Evolutionary conservation across 2,329 filamentous ascomycete genomes (phyloP).

Genomic region (Trichophaea hybrida): DNA sequence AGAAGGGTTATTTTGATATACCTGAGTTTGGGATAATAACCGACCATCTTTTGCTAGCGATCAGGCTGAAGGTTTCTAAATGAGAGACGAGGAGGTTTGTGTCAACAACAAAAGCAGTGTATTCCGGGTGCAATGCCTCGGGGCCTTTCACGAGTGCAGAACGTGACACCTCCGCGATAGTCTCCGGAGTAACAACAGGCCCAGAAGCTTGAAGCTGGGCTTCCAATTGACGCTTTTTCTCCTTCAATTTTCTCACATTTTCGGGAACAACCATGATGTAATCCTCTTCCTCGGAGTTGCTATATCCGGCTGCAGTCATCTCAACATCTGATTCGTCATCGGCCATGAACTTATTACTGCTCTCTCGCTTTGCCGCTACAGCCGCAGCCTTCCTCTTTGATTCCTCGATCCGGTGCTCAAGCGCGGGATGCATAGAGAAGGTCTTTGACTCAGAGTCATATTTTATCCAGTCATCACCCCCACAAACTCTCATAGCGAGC

Average conservation of each 20-base stretch:
- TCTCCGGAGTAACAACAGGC: conserved; percentile 8
- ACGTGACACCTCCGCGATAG: conserved; percentile 10
- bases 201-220: conserved; percentile 13
- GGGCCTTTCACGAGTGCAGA: conserved; percentile 14
- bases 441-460: conserved; percentile 33
- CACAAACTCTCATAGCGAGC: conserved; percentile 38
- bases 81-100: conserved; percentile 26
- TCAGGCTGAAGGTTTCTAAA: conserved; percentile 25
- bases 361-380: not conserved
- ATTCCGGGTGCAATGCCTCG: conserved; percentile 17
- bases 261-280: conserved; percentile 20
- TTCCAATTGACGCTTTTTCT: conserved; percentile 19
- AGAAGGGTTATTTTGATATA: conserved; percentile 5
- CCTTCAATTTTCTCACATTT: conserved; percentile 21
- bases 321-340: conserved; percentile 23
- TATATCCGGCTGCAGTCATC: conserved; percentile 19
- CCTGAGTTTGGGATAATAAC: conserved; percentile 27
- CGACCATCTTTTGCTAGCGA: conserved; percentile 23
- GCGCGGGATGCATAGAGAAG: conserved; percentile 32
- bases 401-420: conserved; percentile 18
- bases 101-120: conserved; percentile 25
- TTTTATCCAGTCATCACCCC: conserved; percentile 34
- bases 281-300: conserved; percentile 25
- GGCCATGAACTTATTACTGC: not conserved
- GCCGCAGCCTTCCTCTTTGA: not conserved